Conservation (phyloP, 2,329 filamentous ascomycete genomes). For the Fusarium illudens region DNA sequence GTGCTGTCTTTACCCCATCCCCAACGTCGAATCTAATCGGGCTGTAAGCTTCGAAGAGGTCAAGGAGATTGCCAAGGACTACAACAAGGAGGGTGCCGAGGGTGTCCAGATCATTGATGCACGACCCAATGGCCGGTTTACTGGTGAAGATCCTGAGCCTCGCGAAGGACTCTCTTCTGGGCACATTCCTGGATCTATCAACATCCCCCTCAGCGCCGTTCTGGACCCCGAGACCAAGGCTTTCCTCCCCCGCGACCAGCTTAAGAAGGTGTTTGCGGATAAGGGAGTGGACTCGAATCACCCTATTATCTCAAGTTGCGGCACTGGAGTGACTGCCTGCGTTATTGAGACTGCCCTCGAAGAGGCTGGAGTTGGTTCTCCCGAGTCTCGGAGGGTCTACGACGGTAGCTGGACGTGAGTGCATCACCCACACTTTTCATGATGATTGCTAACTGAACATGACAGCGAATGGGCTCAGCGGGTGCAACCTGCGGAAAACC, state of each 20-base stretch:
- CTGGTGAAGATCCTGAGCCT: constrained; percentile 85
- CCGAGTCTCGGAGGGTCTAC: constrained; percentile 78
- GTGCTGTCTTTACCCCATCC: constrained; percentile 71
- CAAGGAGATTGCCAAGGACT: constrained; percentile 76
- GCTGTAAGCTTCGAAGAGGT: constrained; percentile 87
- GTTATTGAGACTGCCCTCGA: constrained; percentile 87
- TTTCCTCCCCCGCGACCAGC: constrained; percentile 74
- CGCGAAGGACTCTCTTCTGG: constrained; percentile 86
- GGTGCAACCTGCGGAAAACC: constrained; percentile 66
- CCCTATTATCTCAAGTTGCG: constrained; percentile 88
- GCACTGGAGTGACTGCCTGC: constrained; percentile 92
- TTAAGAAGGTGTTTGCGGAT: constrained; percentile 79
- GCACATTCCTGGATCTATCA: constrained; percentile 89
- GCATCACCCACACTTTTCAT: background rate
- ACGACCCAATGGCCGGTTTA: constrained; percentile 79
- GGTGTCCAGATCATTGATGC: constrained; percentile 91
- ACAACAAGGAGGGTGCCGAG: constrained; percentile 83
- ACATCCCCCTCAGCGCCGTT: constrained; percentile 79
- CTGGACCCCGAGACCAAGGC: constrained; percentile 86
- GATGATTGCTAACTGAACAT: constrained; percentile 40
- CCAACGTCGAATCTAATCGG: constrained; percentile 66
- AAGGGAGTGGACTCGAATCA: constrained; percentile 81
- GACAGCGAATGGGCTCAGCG: constrained; percentile 73
- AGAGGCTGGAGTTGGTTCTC: constrained; percentile 76
- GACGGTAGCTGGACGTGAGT: constrained; percentile 98